Percentiles rank a stretch among this genome's conserved stretches.
Conservation (phyloP, 2,329 filamentous ascomycete genomes). For the Boeremia exigua region DNA sequence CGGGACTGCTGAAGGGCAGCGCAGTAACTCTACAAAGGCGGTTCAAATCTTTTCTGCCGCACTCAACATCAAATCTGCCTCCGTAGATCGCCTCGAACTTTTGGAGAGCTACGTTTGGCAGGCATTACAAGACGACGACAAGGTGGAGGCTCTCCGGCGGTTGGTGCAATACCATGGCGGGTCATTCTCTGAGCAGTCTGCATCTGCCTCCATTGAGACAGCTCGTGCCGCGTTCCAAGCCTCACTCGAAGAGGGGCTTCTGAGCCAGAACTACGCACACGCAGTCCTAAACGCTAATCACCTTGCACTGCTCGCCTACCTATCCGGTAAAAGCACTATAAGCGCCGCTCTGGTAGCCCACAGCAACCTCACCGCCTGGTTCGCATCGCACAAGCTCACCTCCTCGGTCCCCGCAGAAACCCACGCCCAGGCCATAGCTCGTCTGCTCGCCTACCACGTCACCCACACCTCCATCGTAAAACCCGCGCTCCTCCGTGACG, state of each 20-base stretch:
- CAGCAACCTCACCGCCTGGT: conserved; percentile 25
- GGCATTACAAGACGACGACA: conserved; percentile 58
- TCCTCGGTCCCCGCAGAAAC: conserved; percentile 60
- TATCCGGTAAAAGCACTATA: conserved; percentile 54
- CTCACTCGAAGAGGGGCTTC: conserved; percentile 62
- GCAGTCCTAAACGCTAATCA: conserved; percentile 67
- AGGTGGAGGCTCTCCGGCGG: conserved; percentile 39
- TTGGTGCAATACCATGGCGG: conserved; percentile 40
- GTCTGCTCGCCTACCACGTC: conserved; percentile 71
- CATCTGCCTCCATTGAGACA: background rate
- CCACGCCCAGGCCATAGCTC: conserved; percentile 71
- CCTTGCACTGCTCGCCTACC: conserved; percentile 70
- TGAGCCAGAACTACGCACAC: conserved; percentile 45
- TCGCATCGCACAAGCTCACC: conserved; percentile 30
- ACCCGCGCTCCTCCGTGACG: conserved; percentile 67
- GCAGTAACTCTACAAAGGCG: conserved; percentile 64
- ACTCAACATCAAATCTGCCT: conserved; percentile 63
- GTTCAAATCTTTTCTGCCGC: conserved; percentile 71
- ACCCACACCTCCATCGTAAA: conserved; percentile 69
- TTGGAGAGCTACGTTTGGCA: conserved; percentile 70
- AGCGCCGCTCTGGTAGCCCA: conserved; percentile 49
- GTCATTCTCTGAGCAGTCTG: background rate
- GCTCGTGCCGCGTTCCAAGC: background rate
- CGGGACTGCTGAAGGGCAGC: conserved; percentile 71
- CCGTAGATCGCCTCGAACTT: conserved; percentile 56